Evolutionary conservation across 148 eudicot species (phyloP).

Genomic region (Camellia sinensis): DNA sequence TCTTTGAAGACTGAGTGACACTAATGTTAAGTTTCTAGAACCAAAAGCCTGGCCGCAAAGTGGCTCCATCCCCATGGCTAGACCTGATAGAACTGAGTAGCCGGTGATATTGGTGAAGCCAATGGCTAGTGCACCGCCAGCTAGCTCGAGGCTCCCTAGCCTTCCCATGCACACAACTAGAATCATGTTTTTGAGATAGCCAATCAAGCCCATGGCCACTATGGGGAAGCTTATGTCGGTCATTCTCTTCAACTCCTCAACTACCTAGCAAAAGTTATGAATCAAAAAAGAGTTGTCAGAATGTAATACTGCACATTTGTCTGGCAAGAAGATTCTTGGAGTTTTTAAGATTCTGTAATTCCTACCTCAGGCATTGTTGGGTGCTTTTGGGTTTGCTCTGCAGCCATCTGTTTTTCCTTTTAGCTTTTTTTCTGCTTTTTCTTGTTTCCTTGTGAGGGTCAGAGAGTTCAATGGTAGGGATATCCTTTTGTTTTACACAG

Average conservation of each 20-base stretch:
- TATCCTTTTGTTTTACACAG: slow-evolving; percentile 14
- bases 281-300: slow-evolving; percentile 11
- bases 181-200: slow-evolving; percentile 70
- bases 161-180: slow-evolving; percentile 74
- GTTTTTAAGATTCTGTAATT: slow-evolving; percentile 19
- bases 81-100: slow-evolving; percentile 77
- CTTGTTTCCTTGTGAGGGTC: slow-evolving; percentile 19
- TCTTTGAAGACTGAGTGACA: slow-evolving; percentile 47
- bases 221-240: slow-evolving; percentile 62
- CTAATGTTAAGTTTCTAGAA: slow-evolving; percentile 50
- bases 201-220: slow-evolving; percentile 60
- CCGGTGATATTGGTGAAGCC: slow-evolving; percentile 88
- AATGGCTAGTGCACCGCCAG: slow-evolving; percentile 86
- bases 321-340: not conserved
- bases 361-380: slow-evolving; percentile 57
- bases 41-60: slow-evolving; percentile 88
- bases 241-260: slow-evolving; percentile 68
- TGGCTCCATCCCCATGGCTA: slow-evolving; percentile 92
- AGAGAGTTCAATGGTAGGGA: slow-evolving; percentile 1
- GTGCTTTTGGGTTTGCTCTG: slow-evolving; percentile 36
- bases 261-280: slow-evolving; percentile 40
- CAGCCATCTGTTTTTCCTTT: slow-evolving; percentile 37
- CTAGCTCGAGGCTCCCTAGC: slow-evolving; percentile 77
- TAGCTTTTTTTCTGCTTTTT: slow-evolving; percentile 14
- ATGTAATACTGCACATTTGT: slow-evolving; percentile 1